A percentile compares a stretch with the other conserved stretches of the same genome.
Evolutionary conservation across 345 rosid species (phyloP).

Genomic region (Aethionema arabicum): DNA sequence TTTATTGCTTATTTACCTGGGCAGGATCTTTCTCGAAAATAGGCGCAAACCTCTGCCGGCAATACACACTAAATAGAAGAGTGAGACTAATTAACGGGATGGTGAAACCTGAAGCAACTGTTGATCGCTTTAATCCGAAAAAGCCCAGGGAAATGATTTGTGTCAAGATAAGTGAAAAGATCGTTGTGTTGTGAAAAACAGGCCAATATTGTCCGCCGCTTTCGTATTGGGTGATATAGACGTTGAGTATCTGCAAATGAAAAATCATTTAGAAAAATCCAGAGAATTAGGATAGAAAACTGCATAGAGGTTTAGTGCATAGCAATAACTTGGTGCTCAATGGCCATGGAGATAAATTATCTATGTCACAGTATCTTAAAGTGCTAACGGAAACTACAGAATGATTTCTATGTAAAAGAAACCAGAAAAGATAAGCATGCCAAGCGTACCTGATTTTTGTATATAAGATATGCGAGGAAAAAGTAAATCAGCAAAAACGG

Average conservation of each 20-base stretch:
- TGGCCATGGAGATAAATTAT: background rate
- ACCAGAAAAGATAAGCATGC: background rate
- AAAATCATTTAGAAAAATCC: background rate
- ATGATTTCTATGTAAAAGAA: constrained; percentile 16
- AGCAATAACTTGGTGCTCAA: background rate
- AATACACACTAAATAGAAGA: constrained; percentile 75
- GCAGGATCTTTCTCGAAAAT: constrained; percentile 61
- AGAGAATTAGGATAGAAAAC: background rate
- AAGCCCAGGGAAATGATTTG: constrained; percentile 86
- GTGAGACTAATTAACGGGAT: constrained; percentile 69
- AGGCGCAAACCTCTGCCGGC: constrained; percentile 73
- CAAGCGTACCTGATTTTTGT: constrained; percentile 51
- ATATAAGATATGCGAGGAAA: constrained; percentile 64
- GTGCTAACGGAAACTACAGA: background rate
- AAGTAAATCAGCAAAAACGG: constrained; percentile 78
- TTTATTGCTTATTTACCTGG: constrained; percentile 46
- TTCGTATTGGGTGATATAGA: constrained; percentile 67
- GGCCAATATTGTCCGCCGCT: constrained; percentile 92
- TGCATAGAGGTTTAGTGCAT: background rate
- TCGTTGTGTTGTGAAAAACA: constrained; percentile 72
- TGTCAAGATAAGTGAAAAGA: constrained; percentile 78
- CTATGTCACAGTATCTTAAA: constrained; percentile 1
- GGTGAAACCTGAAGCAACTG: constrained; percentile 73
- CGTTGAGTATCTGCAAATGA: constrained; percentile 69
- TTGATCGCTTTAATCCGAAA: constrained; percentile 69